Base-by-base conservation (phyloP, 495 filamentous ascomycete species). In the Aspergillus conjunctus region DNA sequence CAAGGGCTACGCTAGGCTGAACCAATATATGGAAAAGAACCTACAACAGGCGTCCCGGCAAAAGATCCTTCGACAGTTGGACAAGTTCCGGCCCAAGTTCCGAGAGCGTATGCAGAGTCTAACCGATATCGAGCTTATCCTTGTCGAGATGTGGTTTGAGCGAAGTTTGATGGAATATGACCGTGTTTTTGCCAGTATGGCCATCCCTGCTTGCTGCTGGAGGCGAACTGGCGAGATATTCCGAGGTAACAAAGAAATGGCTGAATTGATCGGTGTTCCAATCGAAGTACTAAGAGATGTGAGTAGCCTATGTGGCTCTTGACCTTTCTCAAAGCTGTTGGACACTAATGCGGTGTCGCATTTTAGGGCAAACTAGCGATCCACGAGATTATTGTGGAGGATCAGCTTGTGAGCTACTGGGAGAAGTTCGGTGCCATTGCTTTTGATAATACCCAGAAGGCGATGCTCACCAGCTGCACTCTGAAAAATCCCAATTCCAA, bases 91-190 rank as follows among this genome's bases (percentile, higher is more conserved):
- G 41, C 94, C 93, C 4, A 96, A 93, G 66, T 98, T 99, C 72
- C 87, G 94, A 58, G 95, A 98, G 70, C 90, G 93, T 71, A 93
- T 96, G 77, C 91, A 97, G 63, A 84, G 79, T 33, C 77, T 98
- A 65, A 96, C 90, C 14, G 93, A 97, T 75, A 88, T 96, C 67
- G 90, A 98, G 71, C 83, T 99, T 11, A 88, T 97, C 7, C 82
- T 91, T 49, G 93, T 96, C 52, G 94, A 99, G 71, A 96, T 97
- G 90, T 97, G 94, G 93, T 97, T 99, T 66, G 94, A 99, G 70
- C 84, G 87, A 54, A 92, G 86, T 49, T 76, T 99, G 59, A 91
- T 98, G 86, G 94, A 97, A 68, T 97, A 97, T 66, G 94, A 99
- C 71, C 90, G 94, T 41, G 91, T 99, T 10, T 99, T 99, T 76